These are phyloP conservation scores for Theileria equi DNA, from an alignment of 169 alveolate species.

Conservation along the genomic window DNA sequence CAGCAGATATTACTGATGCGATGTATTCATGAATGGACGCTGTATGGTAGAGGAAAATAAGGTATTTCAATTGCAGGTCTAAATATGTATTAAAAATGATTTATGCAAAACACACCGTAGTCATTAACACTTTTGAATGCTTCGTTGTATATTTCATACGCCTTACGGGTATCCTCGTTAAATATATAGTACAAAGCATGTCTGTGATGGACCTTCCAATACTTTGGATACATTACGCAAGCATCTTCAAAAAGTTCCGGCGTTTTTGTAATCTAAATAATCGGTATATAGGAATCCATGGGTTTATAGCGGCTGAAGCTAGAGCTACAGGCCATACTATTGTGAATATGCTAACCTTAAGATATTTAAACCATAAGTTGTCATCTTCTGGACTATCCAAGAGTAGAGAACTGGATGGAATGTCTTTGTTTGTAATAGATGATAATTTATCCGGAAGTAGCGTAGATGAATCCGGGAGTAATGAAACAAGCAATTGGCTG, in stretches of 20 bases:
- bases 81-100: background rate
- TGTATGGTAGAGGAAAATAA: slow-evolving; percentile 69
- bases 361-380: slow-evolving; percentile 35
- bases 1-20: slow-evolving; percentile 59
- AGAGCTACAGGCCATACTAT: too few relatives aligned
- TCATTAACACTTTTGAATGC: slow-evolving; percentile 31
- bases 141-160: slow-evolving; percentile 38
- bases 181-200: slow-evolving; percentile 49
- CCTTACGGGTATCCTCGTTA: slow-evolving; percentile 19
- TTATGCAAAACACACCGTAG: slow-evolving; percentile 7
- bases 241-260: slow-evolving; percentile 46
- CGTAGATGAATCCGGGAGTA: slow-evolving; percentile 39
- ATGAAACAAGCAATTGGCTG: slow-evolving; percentile 36
- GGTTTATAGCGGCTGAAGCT: too few relatives aligned
- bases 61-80: slow-evolving; percentile 43
- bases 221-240: slow-evolving; percentile 41
- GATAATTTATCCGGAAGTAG: slow-evolving; percentile 24
- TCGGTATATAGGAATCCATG: too few relatives aligned
- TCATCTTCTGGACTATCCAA: slow-evolving; percentile 51
- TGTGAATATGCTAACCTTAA: too few relatives aligned
- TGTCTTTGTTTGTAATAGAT: slow-evolving; percentile 16
- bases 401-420: slow-evolving; percentile 22
- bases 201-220: slow-evolving; percentile 58
- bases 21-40: slow-evolving; percentile 77
- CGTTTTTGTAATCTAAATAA: slow-evolving; percentile 33